Evolutionary conservation across 1,284 basidiomycete genomes (phyloP).

Genomic region (Irpex sp.): DNA sequence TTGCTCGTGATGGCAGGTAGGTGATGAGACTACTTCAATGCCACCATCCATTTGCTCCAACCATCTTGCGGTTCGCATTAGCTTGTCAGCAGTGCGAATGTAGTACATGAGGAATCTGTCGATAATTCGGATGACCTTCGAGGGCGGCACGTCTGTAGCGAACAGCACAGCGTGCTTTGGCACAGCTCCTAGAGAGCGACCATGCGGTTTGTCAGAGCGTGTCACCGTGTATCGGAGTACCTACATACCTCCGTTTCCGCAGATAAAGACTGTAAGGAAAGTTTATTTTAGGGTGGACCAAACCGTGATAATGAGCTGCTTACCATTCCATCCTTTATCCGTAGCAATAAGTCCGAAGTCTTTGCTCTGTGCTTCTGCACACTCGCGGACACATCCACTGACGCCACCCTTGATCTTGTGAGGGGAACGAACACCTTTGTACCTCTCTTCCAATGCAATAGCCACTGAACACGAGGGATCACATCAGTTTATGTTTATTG

Average conservation of each 20-base stretch:
- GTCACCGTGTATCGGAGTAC: not conserved
- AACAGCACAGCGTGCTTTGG: slow-evolving; percentile 56
- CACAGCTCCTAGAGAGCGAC: slow-evolving; percentile 35
- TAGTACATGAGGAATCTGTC: slow-evolving; percentile 75
- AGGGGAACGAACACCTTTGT: slow-evolving; percentile 68
- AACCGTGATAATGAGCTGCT: slow-evolving; percentile 12
- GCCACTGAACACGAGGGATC: slow-evolving; percentile 37
- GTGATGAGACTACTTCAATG: slow-evolving; percentile 42
- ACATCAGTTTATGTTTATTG: not conserved
- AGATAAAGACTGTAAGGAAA: slow-evolving; percentile 53
- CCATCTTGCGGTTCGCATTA: slow-evolving; percentile 75
- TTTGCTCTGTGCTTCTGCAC: slow-evolving; percentile 73
- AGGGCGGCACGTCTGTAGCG: slow-evolving; percentile 55
- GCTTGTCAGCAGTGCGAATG: slow-evolving; percentile 67
- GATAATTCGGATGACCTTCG: slow-evolving; percentile 59
- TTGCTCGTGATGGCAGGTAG: not conserved
- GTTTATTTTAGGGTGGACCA: too few relatives aligned
- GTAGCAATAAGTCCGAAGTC: slow-evolving; percentile 81
- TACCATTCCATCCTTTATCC: slow-evolving; percentile 73
- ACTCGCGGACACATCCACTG: slow-evolving; percentile 71
- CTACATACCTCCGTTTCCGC: slow-evolving; percentile 63
- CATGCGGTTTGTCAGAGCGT: not conserved
- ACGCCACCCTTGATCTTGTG: slow-evolving; percentile 84
- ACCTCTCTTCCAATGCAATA: slow-evolving; percentile 70
- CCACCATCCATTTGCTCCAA: slow-evolving; percentile 72